phyloP scores from a whole-genome alignment of 2,329 filamentous ascomycete genomes.

The Lecanicillium sp. region DNA sequence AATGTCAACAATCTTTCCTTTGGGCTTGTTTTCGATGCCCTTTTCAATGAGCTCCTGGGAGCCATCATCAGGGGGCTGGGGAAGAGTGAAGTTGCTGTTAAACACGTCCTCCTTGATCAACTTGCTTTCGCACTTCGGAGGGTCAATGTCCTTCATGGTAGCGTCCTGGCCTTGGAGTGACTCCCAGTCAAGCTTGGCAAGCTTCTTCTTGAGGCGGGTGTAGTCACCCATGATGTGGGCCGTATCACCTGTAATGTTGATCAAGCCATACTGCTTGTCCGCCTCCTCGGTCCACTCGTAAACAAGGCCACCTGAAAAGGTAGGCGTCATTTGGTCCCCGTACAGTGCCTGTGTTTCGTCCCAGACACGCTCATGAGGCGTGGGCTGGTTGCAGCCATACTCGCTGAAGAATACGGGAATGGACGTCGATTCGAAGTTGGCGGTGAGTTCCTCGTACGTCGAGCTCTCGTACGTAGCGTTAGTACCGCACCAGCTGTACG shows the following conservation, averaged over 20 bases:
- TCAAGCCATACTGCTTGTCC: slow-evolving; percentile 56
- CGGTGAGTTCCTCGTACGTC: slow-evolving; percentile 54
- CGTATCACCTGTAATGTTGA: slow-evolving; percentile 50
- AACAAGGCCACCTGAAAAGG: slow-evolving; percentile 69
- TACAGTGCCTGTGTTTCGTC: slow-evolving; percentile 70
- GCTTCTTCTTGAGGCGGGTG: slow-evolving; percentile 67
- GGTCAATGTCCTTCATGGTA: slow-evolving; percentile 35
- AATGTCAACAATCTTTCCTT: slow-evolving; percentile 62
- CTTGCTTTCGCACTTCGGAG: slow-evolving; percentile 55
- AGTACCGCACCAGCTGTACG: slow-evolving; percentile 59
- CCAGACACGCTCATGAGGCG: slow-evolving; percentile 59
- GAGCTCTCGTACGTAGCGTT: slow-evolving; percentile 54
- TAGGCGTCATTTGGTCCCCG: slow-evolving; percentile 55
- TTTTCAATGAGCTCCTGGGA: slow-evolving; percentile 66
- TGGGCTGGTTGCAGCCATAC: slow-evolving; percentile 61
- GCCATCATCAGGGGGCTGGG: slow-evolving; percentile 54
- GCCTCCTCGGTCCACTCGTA: slow-evolving; percentile 77
- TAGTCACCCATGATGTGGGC: slow-evolving; percentile 56
- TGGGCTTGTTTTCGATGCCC: slow-evolving; percentile 58
- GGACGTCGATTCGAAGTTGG: slow-evolving; percentile 55
- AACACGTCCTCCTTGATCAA: slow-evolving; percentile 64
- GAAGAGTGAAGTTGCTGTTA: slow-evolving; percentile 72
- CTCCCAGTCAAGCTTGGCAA: slow-evolving; percentile 63
- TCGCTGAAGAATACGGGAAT: slow-evolving; percentile 79
- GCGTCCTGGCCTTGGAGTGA: slow-evolving; percentile 56